Evolutionary conservation across 192 early-diverging fungal species (phyloP).

Genomic region (Entomortierella parvispora): DNA sequence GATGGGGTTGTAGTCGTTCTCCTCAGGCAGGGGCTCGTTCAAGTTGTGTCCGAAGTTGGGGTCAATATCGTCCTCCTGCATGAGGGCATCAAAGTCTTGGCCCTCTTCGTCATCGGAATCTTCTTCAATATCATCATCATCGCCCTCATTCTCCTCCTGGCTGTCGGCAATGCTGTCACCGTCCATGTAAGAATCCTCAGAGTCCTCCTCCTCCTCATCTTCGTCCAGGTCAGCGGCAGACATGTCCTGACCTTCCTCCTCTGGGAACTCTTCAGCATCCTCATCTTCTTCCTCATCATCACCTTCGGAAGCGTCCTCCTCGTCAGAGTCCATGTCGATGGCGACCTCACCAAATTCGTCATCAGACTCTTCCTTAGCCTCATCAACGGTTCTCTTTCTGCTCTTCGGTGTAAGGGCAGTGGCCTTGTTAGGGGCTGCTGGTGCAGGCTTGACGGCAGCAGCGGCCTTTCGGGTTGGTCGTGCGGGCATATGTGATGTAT

Average conservation of each 20-base stretch:
- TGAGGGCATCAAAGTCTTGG: slow-evolving; percentile 47
- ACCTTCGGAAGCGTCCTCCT: slow-evolving; percentile 55
- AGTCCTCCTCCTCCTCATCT: slow-evolving; percentile 58
- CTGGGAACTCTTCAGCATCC: slow-evolving; percentile 30
- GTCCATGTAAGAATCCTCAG: slow-evolving; percentile 53
- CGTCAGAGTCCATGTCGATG: slow-evolving; percentile 64
- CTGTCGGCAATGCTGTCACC: slow-evolving; percentile 57
- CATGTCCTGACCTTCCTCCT: slow-evolving; percentile 56
- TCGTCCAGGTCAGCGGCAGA: slow-evolving; percentile 63
- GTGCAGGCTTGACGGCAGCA: slow-evolving; percentile 10
- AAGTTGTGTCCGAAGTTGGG: slow-evolving; percentile 42
- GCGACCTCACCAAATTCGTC: slow-evolving; percentile 62
- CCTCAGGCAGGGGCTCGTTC: slow-evolving; percentile 43
- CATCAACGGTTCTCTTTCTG: slow-evolving; percentile 40
- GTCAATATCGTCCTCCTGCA: slow-evolving; percentile 33
- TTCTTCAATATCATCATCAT: slow-evolving; percentile 64
- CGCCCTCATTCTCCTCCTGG: slow-evolving; percentile 58
- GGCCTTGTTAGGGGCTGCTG: slow-evolving; percentile 20
- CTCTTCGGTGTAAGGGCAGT: slow-evolving; percentile 24
- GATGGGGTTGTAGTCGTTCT: slow-evolving; percentile 55
- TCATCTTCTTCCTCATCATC: slow-evolving; percentile 26
- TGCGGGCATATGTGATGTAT: slow-evolving; percentile 24
- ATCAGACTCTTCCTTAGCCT: slow-evolving; percentile 40
- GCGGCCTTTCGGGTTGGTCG: slow-evolving; percentile 26
- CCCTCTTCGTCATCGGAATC: slow-evolving; percentile 59